phyloP scores from a whole-genome alignment of 306 rosid genomes.

The Echinosophora koreensis region DNA sequence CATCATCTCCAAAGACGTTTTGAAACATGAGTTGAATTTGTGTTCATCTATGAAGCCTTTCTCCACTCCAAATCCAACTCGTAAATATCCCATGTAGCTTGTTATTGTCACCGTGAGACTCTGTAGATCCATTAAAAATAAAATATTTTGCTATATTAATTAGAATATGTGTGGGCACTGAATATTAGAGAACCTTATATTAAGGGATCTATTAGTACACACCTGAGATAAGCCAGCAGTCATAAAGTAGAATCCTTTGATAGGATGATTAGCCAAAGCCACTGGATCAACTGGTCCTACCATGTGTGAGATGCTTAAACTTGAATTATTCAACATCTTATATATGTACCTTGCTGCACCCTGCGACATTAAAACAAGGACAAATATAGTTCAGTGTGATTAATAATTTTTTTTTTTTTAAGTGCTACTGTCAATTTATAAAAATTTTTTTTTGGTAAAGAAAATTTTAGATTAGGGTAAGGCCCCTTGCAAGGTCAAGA shows the following conservation, averaged over 20 bases:
- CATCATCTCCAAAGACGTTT: constrained; percentile 18
- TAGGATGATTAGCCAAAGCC: constrained; percentile 50
- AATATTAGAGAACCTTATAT: neutral
- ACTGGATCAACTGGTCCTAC: constrained; percentile 60
- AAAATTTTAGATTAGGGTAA: too few relatives aligned
- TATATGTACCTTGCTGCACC: constrained; percentile 43
- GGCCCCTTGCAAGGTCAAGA: too few relatives aligned
- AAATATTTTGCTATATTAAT: neutral
- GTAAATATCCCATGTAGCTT: constrained; percentile 40
- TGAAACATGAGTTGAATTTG: constrained; percentile 31
- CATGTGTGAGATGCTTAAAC: constrained; percentile 53
- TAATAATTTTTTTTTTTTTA: neutral
- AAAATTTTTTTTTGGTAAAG: too few relatives aligned
- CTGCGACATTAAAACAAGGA: constrained; percentile 38
- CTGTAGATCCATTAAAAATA: constrained; percentile 22
- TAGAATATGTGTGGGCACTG: neutral
- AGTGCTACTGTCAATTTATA: neutral
- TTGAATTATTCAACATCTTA: constrained; percentile 46
- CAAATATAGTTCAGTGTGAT: neutral
- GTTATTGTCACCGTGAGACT: constrained; percentile 35
- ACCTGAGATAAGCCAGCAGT: constrained; percentile 45
- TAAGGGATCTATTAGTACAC: neutral
- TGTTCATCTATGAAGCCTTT: constrained; percentile 41
- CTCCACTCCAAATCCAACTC: constrained; percentile 42
- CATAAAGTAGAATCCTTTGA: constrained; percentile 43